Conservation (phyloP, 208 protist genomes). For the Balamuthia mandrillaris region DNA sequence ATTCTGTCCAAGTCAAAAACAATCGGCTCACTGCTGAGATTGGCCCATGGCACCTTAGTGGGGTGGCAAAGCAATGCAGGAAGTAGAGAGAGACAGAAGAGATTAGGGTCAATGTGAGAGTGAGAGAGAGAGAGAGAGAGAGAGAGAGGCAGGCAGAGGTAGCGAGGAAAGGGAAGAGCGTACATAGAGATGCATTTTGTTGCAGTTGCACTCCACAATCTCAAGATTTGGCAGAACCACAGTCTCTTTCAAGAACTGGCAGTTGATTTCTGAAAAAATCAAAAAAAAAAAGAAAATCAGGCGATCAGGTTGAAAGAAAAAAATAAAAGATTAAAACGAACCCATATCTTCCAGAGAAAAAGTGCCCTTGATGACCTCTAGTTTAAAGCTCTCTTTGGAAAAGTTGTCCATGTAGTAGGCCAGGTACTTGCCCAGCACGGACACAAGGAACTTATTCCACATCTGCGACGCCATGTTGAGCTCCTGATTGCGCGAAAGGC, state of each 20-base stretch:
- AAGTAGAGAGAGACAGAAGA: too few relatives aligned
- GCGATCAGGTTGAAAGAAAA: neutral
- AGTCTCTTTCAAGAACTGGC: slow-evolving; percentile 20
- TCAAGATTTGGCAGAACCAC: slow-evolving; percentile 9
- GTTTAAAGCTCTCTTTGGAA: slow-evolving; percentile 11
- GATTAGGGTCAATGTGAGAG: neutral
- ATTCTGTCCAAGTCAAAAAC: neutral
- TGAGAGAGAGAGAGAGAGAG: neutral
- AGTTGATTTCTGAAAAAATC: neutral
- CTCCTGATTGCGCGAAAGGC: too few relatives aligned
- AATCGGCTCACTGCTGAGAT: slow-evolving; percentile 1
- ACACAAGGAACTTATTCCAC: slow-evolving; percentile 17
- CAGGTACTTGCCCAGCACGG: slow-evolving; percentile 17
- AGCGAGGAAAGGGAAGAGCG: neutral
- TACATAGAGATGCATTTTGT: slow-evolving; percentile 8
- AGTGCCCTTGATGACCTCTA: neutral
- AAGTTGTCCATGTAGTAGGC: slow-evolving; percentile 33
- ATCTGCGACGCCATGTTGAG: neutral
- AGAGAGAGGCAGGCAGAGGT: neutral
- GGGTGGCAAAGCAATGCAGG: neutral
- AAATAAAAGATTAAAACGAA: neutral
- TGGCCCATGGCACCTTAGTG: neutral
- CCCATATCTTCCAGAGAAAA: slow-evolving; percentile 1
- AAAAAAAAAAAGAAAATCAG: neutral
- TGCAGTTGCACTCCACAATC: neutral